phyloP scores from a whole-genome alignment of 352 stramenopile genomes.

The Globisporangium radiosum region DNA sequence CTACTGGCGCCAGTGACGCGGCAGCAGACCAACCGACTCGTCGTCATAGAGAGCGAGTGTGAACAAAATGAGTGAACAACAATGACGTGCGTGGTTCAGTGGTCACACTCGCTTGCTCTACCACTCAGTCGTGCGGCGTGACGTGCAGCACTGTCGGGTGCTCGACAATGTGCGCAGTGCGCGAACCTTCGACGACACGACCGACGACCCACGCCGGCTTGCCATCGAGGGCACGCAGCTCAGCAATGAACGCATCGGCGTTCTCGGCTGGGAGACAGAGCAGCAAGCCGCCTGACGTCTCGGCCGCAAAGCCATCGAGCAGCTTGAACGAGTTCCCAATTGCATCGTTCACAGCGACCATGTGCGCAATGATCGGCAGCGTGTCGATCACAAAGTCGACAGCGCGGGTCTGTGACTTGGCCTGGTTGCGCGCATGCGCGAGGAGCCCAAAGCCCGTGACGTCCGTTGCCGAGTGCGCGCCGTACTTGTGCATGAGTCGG shows the following conservation, averaged over 20 bases:
- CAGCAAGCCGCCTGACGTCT: slow-evolving; percentile 93
- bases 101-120: too few relatives aligned
- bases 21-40: too few relatives aligned
- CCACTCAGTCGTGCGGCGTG: slow-evolving; percentile 29
- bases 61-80: too few relatives aligned
- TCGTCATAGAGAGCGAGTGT: too few relatives aligned
- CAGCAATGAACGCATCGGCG: slow-evolving; percentile 80
- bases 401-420: slow-evolving; percentile 84
- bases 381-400: slow-evolving; percentile 92
- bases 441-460: slow-evolving; percentile 95
- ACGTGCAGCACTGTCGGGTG: slow-evolving; percentile 55
- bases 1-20: too few relatives aligned
- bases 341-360: slow-evolving; percentile 81
- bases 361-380: slow-evolving; percentile 90
- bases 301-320: slow-evolving; percentile 86
- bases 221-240: slow-evolving; percentile 84
- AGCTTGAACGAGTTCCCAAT: slow-evolving; percentile 92
- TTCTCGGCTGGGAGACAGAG: slow-evolving; percentile 85
- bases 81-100: too few relatives aligned
- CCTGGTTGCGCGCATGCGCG: slow-evolving; percentile 90
- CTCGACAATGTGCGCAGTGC: slow-evolving; percentile 52
- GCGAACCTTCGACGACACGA: slow-evolving; percentile 71
- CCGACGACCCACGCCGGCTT: slow-evolving; percentile 91
- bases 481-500: slow-evolving; percentile 90
- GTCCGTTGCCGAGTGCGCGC: slow-evolving; percentile 91